Conservation (phyloP, 257 asterid genomes). For the Hygrophila difformis region DNA sequence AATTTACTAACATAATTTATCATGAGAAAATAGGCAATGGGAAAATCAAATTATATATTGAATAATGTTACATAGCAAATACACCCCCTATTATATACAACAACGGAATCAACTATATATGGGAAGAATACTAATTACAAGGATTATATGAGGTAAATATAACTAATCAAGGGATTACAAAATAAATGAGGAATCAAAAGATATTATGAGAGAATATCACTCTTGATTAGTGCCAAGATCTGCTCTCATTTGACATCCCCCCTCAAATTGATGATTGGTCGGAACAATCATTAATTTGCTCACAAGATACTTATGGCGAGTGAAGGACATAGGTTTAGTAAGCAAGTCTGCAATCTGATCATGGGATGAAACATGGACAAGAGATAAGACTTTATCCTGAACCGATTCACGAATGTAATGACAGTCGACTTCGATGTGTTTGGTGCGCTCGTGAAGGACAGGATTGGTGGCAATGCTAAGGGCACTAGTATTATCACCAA, state of each 20-base stretch:
- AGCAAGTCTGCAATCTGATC: neutral
- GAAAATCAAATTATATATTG: too few relatives aligned
- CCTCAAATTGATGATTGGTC: slow-evolving; percentile 10
- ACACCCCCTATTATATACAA: too few relatives aligned
- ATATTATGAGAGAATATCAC: too few relatives aligned
- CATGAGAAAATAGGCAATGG: too few relatives aligned
- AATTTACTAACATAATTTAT: too few relatives aligned
- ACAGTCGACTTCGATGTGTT: slow-evolving; percentile 1
- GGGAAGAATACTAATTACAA: too few relatives aligned
- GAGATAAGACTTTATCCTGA: neutral
- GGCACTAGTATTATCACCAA: slow-evolving; percentile 5
- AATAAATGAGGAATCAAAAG: too few relatives aligned
- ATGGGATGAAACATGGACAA: slow-evolving; percentile 1
- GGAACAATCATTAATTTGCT: slow-evolving; percentile 7
- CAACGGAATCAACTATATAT: too few relatives aligned
- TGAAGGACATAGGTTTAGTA: neutral
- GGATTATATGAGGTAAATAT: too few relatives aligned
- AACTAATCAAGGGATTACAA: too few relatives aligned
- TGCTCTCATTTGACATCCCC: slow-evolving; percentile 2
- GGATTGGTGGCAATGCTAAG: slow-evolving; percentile 1
- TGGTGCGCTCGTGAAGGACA: neutral
- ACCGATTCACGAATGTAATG: slow-evolving; percentile 4
- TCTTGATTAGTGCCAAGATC: too few relatives aligned
- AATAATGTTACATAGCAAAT: too few relatives aligned
- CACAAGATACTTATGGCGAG: slow-evolving; percentile 4